phyloP scores from a whole-genome alignment of 257 asterid genomes.

The Solanum arcanum region DNA sequence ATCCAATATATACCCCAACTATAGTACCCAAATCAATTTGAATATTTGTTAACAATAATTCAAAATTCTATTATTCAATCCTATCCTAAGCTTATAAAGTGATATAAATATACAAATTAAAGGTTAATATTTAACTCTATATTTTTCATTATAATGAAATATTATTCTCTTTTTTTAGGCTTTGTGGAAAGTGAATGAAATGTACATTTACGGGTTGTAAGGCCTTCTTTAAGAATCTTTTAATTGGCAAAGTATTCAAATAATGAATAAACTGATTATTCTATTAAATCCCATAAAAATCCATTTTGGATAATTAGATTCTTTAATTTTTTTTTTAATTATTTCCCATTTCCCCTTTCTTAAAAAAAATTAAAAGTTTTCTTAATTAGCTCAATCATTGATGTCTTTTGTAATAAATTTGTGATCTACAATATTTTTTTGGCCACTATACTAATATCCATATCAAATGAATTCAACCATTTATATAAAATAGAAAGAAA shows the following conservation, averaged over 20 bases:
- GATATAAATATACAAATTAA: slow-evolving; percentile 1
- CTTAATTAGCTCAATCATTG: slow-evolving; percentile 8
- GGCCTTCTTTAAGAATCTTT: slow-evolving; percentile 15
- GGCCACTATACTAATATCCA: background rate
- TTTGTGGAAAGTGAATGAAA: slow-evolving; percentile 26
- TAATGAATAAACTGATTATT: slow-evolving; percentile 2
- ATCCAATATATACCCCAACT: slow-evolving; percentile 8
- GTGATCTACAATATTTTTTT: background rate
- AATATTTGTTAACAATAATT: slow-evolving; percentile 5
- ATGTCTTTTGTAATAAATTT: background rate
- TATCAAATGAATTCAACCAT: background rate
- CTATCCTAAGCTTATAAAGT: slow-evolving; percentile 9
- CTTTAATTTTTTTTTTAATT: background rate
- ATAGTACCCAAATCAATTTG: background rate
- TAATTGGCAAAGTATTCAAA: slow-evolving; percentile 14
- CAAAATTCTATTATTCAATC: slow-evolving; percentile 8
- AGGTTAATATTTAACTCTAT: slow-evolving; percentile 7
- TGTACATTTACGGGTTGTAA: slow-evolving; percentile 31
- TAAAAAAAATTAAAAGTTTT: background rate
- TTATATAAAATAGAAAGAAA: background rate
- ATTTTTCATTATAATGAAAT: slow-evolving; percentile 8
- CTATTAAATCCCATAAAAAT: slow-evolving; percentile 4
- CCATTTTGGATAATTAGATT: slow-evolving; percentile 5
- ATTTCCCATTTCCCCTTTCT: background rate
- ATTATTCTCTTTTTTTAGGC: slow-evolving; percentile 16